Base-by-base conservation (phyloP, 2,329 filamentous ascomycete species). In the Aspergillus carbonarius region DNA sequence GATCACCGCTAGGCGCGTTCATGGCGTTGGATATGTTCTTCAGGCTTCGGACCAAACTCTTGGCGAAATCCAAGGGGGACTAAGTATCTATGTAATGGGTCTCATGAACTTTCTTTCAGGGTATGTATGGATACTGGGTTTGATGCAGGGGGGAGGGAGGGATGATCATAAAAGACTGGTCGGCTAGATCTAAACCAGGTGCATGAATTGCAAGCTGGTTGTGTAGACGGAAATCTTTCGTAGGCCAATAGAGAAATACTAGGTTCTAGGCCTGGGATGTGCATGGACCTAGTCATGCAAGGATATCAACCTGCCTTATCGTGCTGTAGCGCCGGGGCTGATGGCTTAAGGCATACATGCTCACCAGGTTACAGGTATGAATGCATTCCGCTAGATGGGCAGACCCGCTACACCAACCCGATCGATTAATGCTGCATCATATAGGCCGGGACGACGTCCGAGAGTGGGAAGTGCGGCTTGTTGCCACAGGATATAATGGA, bases 11-110 rank as follows among this genome's bases (percentile, higher is more conserved):
- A 78, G 76, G 76, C 27, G 73, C 65, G 3, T 60, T 73, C 7
- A 75, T 78, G 67, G 71, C 69, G 8, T 52, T 78, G 56, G 76
- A 78, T 60, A 76, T 76, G 69, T 66, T 72, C 46, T 59, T 66
- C 51, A 66, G 76, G 39, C 64, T 78, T 58, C 68, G 63, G 30
- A 48, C 54, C 6, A 64, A 54, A 56, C 60, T 74, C 4, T 44
- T 70, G 25, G 61, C 57, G 5, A 74, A 74, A 57, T 53, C 55
- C 18, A 75, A 75, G 57, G 64, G 57, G 13, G 72, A 73, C 42
- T 74, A 64, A 51, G 9, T 42, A n/a, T n/a, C 39, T 3, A 25
- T 35, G 27, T 44, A 55, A 25, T 18, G n/a, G 32, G 18, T 15
- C 10, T 39, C 15, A 46, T 46, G 7, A 23, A 25, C 15, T n/a